phyloP scores from a whole-genome alignment of 306 rosid genomes.

The Myrica gale region DNA sequence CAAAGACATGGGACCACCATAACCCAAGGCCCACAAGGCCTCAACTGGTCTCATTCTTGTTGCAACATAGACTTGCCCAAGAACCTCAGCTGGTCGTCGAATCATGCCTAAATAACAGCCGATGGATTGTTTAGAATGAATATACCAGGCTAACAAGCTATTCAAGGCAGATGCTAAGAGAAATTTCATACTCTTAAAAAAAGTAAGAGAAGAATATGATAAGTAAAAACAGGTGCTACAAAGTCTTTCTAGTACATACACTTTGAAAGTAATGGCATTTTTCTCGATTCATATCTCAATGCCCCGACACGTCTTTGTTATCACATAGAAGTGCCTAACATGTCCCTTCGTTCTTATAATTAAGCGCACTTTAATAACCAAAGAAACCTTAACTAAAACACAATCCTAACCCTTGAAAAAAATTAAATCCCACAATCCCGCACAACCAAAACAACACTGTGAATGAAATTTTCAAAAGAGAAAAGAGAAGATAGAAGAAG shows the following conservation, averaged over 20 bases:
- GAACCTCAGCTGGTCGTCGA: constrained; percentile 97
- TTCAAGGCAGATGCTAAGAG: constrained; percentile 24
- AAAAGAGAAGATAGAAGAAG: too few relatives aligned
- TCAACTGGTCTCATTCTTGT: constrained; percentile 75
- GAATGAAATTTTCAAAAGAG: too few relatives aligned
- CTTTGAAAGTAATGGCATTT: not conserved
- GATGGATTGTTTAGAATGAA: constrained; percentile 26
- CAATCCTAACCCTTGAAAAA: too few relatives aligned
- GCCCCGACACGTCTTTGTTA: not conserved
- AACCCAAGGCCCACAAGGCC: constrained; percentile 93
- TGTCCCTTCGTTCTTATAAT: too few relatives aligned
- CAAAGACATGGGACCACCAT: constrained; percentile 94
- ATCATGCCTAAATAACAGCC: constrained; percentile 58
- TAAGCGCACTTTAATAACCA: too few relatives aligned
- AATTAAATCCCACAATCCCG: too few relatives aligned
- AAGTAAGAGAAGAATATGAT: not conserved
- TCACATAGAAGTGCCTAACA: too few relatives aligned
- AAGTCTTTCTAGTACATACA: not conserved
- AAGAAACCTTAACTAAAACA: too few relatives aligned
- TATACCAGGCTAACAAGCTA: constrained; percentile 27
- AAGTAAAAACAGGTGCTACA: not conserved
- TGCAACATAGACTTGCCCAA: constrained; percentile 96
- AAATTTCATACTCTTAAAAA: constrained; percentile 9
- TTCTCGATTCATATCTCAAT: constrained; percentile 2
- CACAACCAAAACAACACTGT: too few relatives aligned